A percentile compares a stretch with the other conserved stretches of the same genome.
These are phyloP conservation scores for Skeletonema potamos DNA, from an alignment of 108 stramenopile genomes.

Conservation along the genomic window DNA sequence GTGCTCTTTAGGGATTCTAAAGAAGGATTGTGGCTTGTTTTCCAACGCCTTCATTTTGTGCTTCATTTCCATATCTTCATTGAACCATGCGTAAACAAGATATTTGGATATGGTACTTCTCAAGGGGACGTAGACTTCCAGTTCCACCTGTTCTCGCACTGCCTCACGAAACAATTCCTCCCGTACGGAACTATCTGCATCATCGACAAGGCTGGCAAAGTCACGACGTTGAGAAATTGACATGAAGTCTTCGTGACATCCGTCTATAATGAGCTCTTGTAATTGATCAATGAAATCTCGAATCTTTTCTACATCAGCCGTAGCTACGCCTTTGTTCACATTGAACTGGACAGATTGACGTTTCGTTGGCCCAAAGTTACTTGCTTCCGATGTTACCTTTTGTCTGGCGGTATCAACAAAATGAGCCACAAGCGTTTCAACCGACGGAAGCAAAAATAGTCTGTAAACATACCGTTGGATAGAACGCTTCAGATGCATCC, in stretches of 20 bases:
- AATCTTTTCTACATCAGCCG: conserved; percentile 57
- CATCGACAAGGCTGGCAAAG: conserved; percentile 41
- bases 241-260: conserved; percentile 68
- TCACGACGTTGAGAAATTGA: conserved; percentile 57
- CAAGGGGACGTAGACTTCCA: conserved; percentile 84
- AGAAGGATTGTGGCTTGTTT: conserved; percentile 59
- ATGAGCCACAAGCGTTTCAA: conserved; percentile 56
- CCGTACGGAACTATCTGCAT: conserved; percentile 33
- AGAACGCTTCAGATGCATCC: conserved; percentile 62
- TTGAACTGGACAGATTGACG: conserved; percentile 23
- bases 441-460: conserved; percentile 68
- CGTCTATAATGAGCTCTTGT: conserved; percentile 77
- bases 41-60: conserved; percentile 71
- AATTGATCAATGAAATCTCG: conserved; percentile 72
- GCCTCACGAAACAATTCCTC: conserved; percentile 74
- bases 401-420: conserved; percentile 65
- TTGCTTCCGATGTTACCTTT: conserved; percentile 42
- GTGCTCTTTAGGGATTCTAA: conserved; percentile 53
- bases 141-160: conserved; percentile 82
- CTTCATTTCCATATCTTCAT: conserved; percentile 82
- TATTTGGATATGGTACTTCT: conserved; percentile 74
- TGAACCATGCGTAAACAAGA: conserved; percentile 80
- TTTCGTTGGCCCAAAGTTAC: conserved; percentile 17
- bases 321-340: conserved; percentile 36
- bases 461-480: conserved; percentile 78